Evolutionary conservation across 2,329 filamentous ascomycete genomes (phyloP), one percentile per base, ranked within the genome.

Genomic region (Stylonectria norvegica): DNA sequence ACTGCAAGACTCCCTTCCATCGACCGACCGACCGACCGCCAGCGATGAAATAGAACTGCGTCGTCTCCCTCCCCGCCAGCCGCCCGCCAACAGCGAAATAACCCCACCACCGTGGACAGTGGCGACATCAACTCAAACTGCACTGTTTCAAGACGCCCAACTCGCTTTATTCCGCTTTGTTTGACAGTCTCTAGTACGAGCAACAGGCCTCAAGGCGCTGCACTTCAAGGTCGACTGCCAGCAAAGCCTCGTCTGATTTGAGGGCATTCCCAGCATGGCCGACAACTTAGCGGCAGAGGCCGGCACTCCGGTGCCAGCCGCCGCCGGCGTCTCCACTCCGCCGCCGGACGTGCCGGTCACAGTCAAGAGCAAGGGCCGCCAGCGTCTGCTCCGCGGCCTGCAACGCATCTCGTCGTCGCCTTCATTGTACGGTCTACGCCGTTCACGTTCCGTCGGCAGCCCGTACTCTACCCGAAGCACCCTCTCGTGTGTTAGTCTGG

Each of bases 341-440:
- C 35, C 39, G 41, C 51, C 52, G 34, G 48, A 50, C 30, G 50
- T 57, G 49, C 60, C 61, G 20, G 43, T 55, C 38, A 50, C 57
- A 34, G 32, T 49, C 18, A 88, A 84, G 64, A 70, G 78, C 41
- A 89, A 83, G 61, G 77, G 80, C 38, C 79, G 85, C 33, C 79
- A 83, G 54, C 79, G 83, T 43, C 65, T 95, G 22, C 70, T 94
- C 14, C 81, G 82, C 48, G 80, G 83, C 20, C 74, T 95, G 34
- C 84, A 91, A 47, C 83, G 87, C 42, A 91, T 94, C 57, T 83
- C 86, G 9, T 95, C 89, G 0, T 88, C 84, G 5, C 83, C 86
- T 1, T 86, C 85, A 12, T 68, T 95, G 36, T 72, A 76, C 28
- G 77, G 78, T 42, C 64, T 81, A 38, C 76, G 80, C 40, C 78